These are phyloP conservation scores for Cronartium quercuum DNA, from an alignment of 1,284 basidiomycete genomes.

Conservation along the genomic window DNA sequence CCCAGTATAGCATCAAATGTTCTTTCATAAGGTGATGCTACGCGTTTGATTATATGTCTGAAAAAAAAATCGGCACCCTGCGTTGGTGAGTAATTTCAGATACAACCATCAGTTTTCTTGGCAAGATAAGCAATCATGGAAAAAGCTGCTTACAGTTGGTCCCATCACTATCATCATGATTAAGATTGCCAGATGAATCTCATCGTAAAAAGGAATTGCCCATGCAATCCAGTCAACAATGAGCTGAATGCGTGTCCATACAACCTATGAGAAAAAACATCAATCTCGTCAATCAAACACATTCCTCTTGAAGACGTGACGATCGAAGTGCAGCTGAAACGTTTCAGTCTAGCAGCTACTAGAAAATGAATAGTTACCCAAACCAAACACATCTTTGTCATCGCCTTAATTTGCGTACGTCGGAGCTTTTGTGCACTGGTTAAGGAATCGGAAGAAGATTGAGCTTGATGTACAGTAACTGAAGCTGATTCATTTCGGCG, in stretches of 20 bases:
- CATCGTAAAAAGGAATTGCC: conserved; percentile 36
- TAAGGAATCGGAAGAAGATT: background rate
- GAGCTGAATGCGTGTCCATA: conserved; percentile 15
- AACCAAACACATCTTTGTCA: conserved; percentile 24
- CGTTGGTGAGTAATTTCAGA: background rate
- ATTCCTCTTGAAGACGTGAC: too few relatives aligned
- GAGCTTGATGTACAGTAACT: background rate
- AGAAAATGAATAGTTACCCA: conserved; percentile 9
- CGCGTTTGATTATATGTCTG: conserved; percentile 15
- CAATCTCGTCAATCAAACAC: background rate
- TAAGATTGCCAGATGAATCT: conserved; percentile 24
- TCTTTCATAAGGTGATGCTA: conserved; percentile 17
- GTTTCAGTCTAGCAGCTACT: too few relatives aligned
- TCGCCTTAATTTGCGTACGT: conserved; percentile 15
- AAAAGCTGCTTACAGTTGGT: conserved; percentile 4
- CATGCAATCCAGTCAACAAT: conserved; percentile 32
- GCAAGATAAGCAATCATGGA: background rate
- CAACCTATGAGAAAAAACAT: background rate
- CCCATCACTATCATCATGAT: conserved; percentile 28
- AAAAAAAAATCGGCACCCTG: conserved; percentile 30
- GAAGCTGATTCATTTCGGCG: background rate
- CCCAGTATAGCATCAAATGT: conserved; percentile 27
- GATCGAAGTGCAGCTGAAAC: background rate
- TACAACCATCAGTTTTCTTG: background rate
- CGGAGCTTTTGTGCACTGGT: conserved; percentile 5